Evolutionary conservation across 1,284 basidiomycete genomes (phyloP).

Genomic region (Boletus subluridellus): DNA sequence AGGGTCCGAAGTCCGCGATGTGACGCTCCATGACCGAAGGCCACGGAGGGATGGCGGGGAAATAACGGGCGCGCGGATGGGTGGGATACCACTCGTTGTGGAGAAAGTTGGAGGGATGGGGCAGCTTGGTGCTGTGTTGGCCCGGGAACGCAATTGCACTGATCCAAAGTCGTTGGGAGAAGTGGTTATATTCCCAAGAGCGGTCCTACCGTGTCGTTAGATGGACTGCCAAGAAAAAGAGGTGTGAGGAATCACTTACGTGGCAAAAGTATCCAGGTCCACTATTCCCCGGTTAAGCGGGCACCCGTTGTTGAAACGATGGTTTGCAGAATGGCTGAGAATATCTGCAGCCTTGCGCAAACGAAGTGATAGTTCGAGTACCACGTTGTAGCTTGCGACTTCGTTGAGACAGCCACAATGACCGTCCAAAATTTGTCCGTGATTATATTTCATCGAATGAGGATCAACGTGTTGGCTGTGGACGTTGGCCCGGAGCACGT

Average conservation of each 20-base stretch:
- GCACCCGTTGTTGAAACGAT: constrained; percentile 46
- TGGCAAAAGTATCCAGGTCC: constrained; percentile 55
- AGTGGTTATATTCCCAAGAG: constrained; percentile 37
- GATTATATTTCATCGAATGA: constrained; percentile 16
- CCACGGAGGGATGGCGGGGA: constrained; percentile 32
- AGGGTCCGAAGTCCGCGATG: constrained; percentile 20
- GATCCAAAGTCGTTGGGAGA: constrained; percentile 25
- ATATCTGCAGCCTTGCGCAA: constrained; percentile 56
- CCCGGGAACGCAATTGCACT: constrained; percentile 11
- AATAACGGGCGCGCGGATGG: constrained; percentile 12
- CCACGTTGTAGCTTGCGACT: constrained; percentile 48
- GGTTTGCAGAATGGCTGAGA: constrained; percentile 49
- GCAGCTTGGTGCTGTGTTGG: constrained; percentile 9
- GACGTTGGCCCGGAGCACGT: background rate
- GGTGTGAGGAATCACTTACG: constrained; percentile 40
- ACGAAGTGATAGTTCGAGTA: constrained; percentile 60
- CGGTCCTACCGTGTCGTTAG: constrained; percentile 29
- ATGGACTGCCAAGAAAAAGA: background rate
- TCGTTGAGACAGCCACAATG: constrained; percentile 62
- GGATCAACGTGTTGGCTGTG: constrained; percentile 8
- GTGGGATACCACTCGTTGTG: constrained; percentile 5
- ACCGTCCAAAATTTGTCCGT: constrained; percentile 21
- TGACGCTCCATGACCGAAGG: constrained; percentile 33
- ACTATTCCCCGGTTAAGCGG: constrained; percentile 50
- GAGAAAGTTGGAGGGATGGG: constrained; percentile 12